phyloP scores from a whole-genome alignment of 2,329 filamentous ascomycete genomes.

The Daldinia sp. region DNA sequence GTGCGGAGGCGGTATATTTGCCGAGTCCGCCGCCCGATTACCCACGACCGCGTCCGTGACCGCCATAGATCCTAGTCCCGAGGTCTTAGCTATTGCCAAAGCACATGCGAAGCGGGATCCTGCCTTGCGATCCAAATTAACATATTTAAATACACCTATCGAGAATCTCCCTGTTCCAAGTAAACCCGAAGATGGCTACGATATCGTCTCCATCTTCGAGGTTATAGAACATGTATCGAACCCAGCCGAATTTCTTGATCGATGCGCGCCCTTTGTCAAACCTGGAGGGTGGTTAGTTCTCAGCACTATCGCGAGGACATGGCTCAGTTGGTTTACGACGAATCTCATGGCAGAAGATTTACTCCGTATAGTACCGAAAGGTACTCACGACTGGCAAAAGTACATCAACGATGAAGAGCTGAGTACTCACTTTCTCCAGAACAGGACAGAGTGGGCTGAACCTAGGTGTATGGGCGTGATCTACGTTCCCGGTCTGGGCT shows the following conservation, averaged over 20 bases:
- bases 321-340: constrained; percentile 89
- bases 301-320: constrained; percentile 90
- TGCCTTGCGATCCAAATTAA: constrained; percentile 67
- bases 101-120: constrained; percentile 81
- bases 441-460: constrained; percentile 64
- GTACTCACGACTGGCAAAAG: constrained; percentile 96
- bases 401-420: constrained; percentile 91
- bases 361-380: constrained; percentile 84
- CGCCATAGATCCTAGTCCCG: constrained; percentile 79
- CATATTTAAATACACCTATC: constrained; percentile 79
- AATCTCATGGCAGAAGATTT: constrained; percentile 92
- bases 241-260: constrained; percentile 76
- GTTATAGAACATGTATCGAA: constrained; percentile 91
- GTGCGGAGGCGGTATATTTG: constrained; percentile 96
- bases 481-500: constrained; percentile 89
- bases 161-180: constrained; percentile 67
- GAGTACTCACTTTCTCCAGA: constrained; percentile 60
- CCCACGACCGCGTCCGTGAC: constrained; percentile 69
- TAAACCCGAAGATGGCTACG: constrained; percentile 62
- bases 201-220: constrained; percentile 89
- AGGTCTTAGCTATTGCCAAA: constrained; percentile 77
- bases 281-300: constrained; percentile 94
- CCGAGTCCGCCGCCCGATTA: constrained; percentile 81
- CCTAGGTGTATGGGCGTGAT: constrained; percentile 78
- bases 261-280: constrained; percentile 77